These are phyloP conservation scores for Nakazawaea laoshanensis DNA, from an alignment of 805 yeast genomes.

Conservation along the genomic window DNA sequence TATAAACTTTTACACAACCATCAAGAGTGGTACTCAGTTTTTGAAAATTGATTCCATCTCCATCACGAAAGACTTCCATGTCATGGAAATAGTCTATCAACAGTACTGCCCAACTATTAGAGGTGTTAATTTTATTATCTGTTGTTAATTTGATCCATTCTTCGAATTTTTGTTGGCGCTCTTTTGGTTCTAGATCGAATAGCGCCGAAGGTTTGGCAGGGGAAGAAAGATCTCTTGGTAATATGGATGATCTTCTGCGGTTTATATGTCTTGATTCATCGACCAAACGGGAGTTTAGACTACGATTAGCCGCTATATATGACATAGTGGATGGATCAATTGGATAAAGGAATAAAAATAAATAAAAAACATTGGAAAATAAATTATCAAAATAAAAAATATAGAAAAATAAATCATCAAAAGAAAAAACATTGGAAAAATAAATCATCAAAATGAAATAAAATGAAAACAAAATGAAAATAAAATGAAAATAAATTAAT, in stretches of 20 bases:
- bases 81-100: conserved; percentile 47
- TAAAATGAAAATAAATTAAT: no score
- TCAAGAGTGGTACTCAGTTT: conserved; percentile 40
- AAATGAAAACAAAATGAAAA: no score
- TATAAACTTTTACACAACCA: conserved; percentile 43
- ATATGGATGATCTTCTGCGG: conserved; percentile 4
- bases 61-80: conserved; percentile 36
- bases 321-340: conserved; percentile 6
- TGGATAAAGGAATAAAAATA: no score
- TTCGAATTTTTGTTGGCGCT: conserved; percentile 23
- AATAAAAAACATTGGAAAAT: no score
- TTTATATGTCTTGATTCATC: conserved; percentile 4
- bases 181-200: conserved; percentile 7
- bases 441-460: no score
- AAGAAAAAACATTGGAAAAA: no score
- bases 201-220: background rate
- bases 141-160: conserved; percentile 42
- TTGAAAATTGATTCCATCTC: conserved; percentile 36
- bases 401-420: no score
- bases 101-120: conserved; percentile 41
- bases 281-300: conserved; percentile 1
- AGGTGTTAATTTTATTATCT: conserved; percentile 38
- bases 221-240: background rate
- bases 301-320: conserved; percentile 4
- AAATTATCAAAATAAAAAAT: no score